Base-by-base conservation (phyloP, 345 rosid genomes). In the Eucalyptus marginata region DNA sequence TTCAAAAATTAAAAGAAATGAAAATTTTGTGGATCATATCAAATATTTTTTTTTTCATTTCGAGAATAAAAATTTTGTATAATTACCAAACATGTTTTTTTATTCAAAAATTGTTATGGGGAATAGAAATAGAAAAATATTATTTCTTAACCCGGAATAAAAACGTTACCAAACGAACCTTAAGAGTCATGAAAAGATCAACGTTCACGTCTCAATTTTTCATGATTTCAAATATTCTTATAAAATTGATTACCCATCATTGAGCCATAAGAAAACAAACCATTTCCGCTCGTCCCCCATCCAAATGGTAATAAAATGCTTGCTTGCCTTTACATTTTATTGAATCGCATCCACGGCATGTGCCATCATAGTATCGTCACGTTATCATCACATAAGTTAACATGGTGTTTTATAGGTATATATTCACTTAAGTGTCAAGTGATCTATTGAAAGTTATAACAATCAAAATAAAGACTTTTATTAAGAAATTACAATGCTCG, bases 151-250 rank as follows among this genome's bases (percentile, higher is more conserved):
- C 3, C 0, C 9, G 0, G 0, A 52, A 52, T 3, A 18, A 0
- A 52, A 52, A 7, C 0, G 0, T 52, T 52, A 52, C 5, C 1
- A 52, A 3, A 52, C 0, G 2, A 18, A 52, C 10, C 1, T 7
- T 0, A 31, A 36, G 7, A 71, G 13, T 8, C 7, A 3, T 0
- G 1, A 33, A 33, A 33, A 17, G 0, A 8, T 9, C 44, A 68
- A 33, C 0, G 1, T 4, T 17, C 1, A 17, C 25, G 1, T 10
- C n/a, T 5, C 29, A 27, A 33, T 7, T 8, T 17, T 17, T 33
- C 0, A 3, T 36, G 46, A 71, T 18, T 71, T 71, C 0, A 0
- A 36, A 71, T 36, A 11, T 10, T 5, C 46, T 36, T 14, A 18
- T 71, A 36, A 71, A 18, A 36, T 10, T 68, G 18, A 7, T 68